These are phyloP conservation scores for Saccharomyces hybrid DNA, from an alignment of 1,139 yeast species.

Conservation along the genomic window DNA sequence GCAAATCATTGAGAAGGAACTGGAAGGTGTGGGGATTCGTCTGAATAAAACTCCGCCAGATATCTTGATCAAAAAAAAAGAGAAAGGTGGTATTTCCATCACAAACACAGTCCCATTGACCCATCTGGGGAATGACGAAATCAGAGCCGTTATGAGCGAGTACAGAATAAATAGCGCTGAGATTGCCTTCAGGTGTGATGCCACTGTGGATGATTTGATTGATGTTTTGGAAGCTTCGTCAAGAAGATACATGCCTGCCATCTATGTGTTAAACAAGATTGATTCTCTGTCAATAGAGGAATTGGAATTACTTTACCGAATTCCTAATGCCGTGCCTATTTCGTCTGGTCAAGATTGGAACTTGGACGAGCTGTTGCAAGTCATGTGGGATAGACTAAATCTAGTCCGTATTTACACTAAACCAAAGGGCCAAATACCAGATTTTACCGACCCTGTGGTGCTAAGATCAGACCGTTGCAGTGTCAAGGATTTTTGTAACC, in stretches of 20 bases:
- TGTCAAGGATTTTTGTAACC: conserved; percentile 93
- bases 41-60: conserved; percentile 89
- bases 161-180: conserved; percentile 96
- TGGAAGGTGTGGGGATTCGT: conserved; percentile 96
- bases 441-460: conserved; percentile 90
- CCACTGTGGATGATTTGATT: conserved; percentile 90
- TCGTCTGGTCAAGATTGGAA: conserved; percentile 97
- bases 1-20: conserved; percentile 83
- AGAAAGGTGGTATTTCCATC: conserved; percentile 89
- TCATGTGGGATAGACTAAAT: conserved; percentile 89
- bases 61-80: conserved; percentile 83
- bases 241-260: conserved; percentile 89
- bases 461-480: conserved; percentile 72
- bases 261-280: conserved; percentile 88
- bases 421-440: conserved; percentile 92
- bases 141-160: conserved; percentile 92
- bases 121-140: conserved; percentile 84
- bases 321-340: conserved; percentile 95
- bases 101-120: conserved; percentile 91
- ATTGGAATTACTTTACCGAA: conserved; percentile 76
- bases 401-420: conserved; percentile 93
- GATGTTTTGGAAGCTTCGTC: conserved; percentile 88
- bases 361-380: conserved; percentile 82
- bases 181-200: conserved; percentile 93
- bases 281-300: conserved; percentile 93